phyloP scores from a whole-genome alignment of 2,329 filamentous ascomycete species.

The Sclerotinia trifoliorum region DNA sequence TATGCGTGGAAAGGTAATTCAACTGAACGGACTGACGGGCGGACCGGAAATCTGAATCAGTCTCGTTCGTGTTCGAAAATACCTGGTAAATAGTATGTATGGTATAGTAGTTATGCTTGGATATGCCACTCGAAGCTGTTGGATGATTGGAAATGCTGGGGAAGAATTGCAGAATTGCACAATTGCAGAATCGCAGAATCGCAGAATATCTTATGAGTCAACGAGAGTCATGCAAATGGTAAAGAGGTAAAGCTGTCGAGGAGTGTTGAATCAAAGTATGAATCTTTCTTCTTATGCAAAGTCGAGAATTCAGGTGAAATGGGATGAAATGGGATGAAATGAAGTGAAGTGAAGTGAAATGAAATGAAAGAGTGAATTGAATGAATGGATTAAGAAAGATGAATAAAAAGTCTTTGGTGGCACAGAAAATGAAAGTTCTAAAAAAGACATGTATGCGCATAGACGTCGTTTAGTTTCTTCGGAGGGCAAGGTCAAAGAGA shows the following conservation, averaged over 20 bases:
- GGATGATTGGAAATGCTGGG: neutral
- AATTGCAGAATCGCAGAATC: too few relatives aligned
- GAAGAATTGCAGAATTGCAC: neutral
- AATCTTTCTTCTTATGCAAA: neutral
- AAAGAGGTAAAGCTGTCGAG: neutral
- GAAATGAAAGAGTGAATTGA: too few relatives aligned
- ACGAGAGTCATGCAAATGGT: neutral
- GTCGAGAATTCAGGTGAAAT: neutral
- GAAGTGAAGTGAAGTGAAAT: neutral
- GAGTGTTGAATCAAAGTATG: neutral
- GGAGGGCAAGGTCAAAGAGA: neutral
- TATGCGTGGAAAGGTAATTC: neutral
- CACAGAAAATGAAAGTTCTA: neutral
- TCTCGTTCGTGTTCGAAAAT: neutral
- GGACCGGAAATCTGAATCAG: neutral
- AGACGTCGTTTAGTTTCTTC: neutral
- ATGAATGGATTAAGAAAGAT: neutral
- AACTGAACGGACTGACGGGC: slow-evolving; percentile 6
- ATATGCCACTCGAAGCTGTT: neutral
- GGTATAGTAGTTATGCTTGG: neutral
- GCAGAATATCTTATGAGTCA: neutral
- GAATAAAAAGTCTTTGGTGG: neutral
- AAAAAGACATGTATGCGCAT: too few relatives aligned
- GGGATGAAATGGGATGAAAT: too few relatives aligned
- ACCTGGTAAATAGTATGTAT: neutral